Conservation (phyloP, 805 yeast genomes). For the Clavispora vitiphila region DNA sequence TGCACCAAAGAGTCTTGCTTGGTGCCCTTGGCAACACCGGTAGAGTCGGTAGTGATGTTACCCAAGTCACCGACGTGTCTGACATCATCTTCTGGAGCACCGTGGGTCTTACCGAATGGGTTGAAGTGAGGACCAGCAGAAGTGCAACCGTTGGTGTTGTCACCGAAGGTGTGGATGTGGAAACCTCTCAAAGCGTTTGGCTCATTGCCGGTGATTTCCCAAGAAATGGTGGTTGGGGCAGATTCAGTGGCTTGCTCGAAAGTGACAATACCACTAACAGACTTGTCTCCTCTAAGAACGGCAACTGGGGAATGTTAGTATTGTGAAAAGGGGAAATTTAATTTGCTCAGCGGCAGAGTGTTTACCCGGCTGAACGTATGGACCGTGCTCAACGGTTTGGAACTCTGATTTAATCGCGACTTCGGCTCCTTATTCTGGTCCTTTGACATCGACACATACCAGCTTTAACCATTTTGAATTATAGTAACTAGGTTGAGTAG, state of each 20-base stretch:
- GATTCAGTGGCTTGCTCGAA: conserved; percentile 79
- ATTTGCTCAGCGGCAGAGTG: background rate
- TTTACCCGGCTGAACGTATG: background rate
- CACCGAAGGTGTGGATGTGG: conserved; percentile 98
- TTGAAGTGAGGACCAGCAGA: conserved; percentile 97
- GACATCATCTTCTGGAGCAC: conserved; percentile 78
- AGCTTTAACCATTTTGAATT: conserved; percentile 53
- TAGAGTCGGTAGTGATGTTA: conserved; percentile 80
- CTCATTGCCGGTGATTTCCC: conserved; percentile 86
- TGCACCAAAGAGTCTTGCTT: conserved; percentile 73
- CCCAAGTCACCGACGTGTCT: conserved; percentile 97
- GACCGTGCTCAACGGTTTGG: background rate
- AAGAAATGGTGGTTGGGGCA: conserved; percentile 80
- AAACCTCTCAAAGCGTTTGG: conserved; percentile 90
- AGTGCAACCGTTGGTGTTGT: conserved; percentile 98
- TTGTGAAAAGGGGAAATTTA: background rate
- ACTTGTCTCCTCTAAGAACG: conserved; percentile 91
- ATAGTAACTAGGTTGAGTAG: background rate
- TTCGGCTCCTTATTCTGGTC: background rate
- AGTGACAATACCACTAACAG: conserved; percentile 79
- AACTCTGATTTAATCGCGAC: background rate
- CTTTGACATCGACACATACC: conserved; percentile 39
- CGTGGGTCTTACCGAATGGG: conserved; percentile 85
- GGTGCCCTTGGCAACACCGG: conserved; percentile 89
- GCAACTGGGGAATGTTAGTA: conserved; percentile 55